phyloP scores from a whole-genome alignment of 305 asterid genomes.

The Caryopteris hybrid region DNA sequence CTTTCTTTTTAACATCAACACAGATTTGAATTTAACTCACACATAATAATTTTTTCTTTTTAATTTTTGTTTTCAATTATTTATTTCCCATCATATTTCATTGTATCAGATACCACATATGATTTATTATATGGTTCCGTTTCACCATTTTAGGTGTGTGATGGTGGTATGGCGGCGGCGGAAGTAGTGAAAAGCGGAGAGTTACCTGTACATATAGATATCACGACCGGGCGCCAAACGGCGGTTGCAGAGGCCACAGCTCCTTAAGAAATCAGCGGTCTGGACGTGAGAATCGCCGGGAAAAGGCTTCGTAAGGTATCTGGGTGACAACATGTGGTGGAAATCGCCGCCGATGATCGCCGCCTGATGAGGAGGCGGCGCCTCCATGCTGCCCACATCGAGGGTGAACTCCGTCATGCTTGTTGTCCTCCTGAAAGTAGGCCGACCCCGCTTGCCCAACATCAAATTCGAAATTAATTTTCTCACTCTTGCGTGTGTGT shows the following conservation, averaged over 20 bases:
- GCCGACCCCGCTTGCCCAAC: constrained; percentile 43
- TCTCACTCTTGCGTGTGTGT: not conserved
- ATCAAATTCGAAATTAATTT: constrained; percentile 13
- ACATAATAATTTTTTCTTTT: too few species aligned
- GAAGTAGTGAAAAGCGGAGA: not conserved
- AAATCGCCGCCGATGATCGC: constrained; percentile 12
- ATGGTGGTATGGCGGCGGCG: too few species aligned
- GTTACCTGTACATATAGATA: constrained; percentile 66
- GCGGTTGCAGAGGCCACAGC: constrained; percentile 56
- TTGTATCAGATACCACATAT: too few species aligned
- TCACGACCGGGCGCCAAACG: constrained; percentile 43
- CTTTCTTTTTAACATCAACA: too few species aligned
- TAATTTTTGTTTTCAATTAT: too few species aligned
- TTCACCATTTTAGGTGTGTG: too few species aligned
- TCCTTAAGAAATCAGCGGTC: constrained; percentile 41
- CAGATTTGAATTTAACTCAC: too few species aligned
- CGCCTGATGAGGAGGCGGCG: constrained; percentile 21
- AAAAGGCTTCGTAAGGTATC: constrained; percentile 20
- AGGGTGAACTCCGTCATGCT: constrained; percentile 44
- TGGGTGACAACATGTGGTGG: constrained; percentile 30
- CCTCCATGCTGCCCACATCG: constrained; percentile 26
- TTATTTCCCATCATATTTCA: too few species aligned
- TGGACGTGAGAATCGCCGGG: too few species aligned
- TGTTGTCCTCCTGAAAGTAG: constrained; percentile 36
- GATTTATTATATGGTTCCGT: too few species aligned